These are phyloP conservation scores for Capillidium rhysosporum DNA, from an alignment of 371 early-diverging fungal genomes.

Conservation along the genomic window DNA sequence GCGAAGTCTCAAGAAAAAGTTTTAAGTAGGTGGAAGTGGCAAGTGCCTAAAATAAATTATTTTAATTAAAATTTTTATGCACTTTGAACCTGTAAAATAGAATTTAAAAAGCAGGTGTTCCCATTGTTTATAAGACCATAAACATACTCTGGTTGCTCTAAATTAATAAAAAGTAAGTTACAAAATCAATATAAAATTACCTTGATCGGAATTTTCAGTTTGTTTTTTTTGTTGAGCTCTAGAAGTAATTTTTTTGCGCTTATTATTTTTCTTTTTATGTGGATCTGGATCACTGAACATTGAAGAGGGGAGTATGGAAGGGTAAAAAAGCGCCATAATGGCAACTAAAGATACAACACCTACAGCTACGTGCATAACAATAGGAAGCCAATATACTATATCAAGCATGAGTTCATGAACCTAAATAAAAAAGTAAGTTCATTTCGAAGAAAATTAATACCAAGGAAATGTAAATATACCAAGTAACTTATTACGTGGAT, in stretches of 20 bases:
- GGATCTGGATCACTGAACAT: background rate
- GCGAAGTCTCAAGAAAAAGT: conserved; percentile 14
- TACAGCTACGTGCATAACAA: conserved; percentile 2
- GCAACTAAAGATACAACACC: conserved; percentile 1
- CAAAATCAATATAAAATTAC: background rate
- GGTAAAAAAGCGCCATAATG: background rate
- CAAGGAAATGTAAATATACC: no score
- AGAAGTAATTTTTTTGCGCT: background rate
- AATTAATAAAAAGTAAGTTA: background rate
- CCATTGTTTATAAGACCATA: conserved; percentile 75
- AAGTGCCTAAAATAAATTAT: conserved; percentile 21
- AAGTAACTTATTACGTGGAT: no score
- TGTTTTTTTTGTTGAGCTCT: background rate
- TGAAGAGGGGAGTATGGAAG: background rate
- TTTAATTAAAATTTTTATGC: conserved; percentile 2
- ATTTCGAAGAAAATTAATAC: no score
- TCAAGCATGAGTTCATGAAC: background rate
- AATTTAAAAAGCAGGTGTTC: conserved; percentile 86
- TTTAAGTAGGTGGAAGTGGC: conserved; percentile 18
- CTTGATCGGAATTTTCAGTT: background rate
- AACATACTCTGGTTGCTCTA: conserved; percentile 8
- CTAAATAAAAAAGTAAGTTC: no score
- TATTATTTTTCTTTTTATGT: background rate
- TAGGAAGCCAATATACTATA: background rate
- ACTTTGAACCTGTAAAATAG: conserved; percentile 55